A percentile compares a stretch with the other conserved stretches of the same genome.
phyloP scores from a whole-genome alignment of 2,329 filamentous ascomycete genomes.

The Tolypocladium album region DNA sequence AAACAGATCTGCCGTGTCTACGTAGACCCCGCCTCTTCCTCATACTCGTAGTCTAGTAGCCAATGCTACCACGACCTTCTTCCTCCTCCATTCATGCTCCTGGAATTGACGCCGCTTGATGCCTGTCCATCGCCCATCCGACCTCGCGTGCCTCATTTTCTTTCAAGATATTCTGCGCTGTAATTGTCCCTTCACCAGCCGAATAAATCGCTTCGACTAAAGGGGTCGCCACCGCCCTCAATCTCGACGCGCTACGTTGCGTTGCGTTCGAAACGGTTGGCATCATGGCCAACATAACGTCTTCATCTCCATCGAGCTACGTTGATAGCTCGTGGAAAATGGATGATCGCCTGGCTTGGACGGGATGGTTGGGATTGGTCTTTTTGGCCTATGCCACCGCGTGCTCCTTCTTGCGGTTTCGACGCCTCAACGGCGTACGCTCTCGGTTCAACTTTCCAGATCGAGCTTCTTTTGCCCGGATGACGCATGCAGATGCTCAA shows the following conservation, averaged over 20 bases:
- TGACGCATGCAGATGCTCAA: conserved; percentile 34
- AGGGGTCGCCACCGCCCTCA: neutral
- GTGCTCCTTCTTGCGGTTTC: conserved; percentile 26
- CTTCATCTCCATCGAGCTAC: neutral
- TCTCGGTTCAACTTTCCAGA: conserved; percentile 19
- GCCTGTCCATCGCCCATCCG: neutral
- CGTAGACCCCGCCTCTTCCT: neutral
- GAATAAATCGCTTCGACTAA: neutral
- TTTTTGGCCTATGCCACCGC: conserved; percentile 20
- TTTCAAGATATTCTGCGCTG: neutral
- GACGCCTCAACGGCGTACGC: conserved; percentile 17
- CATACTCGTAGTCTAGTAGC: neutral
- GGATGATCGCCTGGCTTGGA: neutral
- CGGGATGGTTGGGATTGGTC: conserved; percentile 5
- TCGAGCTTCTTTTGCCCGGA: conserved; percentile 23
- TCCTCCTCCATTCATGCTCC: neutral
- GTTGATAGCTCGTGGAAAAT: neutral
- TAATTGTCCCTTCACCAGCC: neutral
- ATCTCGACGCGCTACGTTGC: neutral
- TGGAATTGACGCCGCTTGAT: neutral
- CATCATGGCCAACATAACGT: neutral
- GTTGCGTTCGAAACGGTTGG: neutral
- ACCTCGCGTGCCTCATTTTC: neutral
- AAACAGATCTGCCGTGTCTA: neutral
- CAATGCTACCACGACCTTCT: neutral